Evolutionary conservation across 139 green algal species (phyloP).

Genomic region (Chlamydomonas incerta): DNA sequence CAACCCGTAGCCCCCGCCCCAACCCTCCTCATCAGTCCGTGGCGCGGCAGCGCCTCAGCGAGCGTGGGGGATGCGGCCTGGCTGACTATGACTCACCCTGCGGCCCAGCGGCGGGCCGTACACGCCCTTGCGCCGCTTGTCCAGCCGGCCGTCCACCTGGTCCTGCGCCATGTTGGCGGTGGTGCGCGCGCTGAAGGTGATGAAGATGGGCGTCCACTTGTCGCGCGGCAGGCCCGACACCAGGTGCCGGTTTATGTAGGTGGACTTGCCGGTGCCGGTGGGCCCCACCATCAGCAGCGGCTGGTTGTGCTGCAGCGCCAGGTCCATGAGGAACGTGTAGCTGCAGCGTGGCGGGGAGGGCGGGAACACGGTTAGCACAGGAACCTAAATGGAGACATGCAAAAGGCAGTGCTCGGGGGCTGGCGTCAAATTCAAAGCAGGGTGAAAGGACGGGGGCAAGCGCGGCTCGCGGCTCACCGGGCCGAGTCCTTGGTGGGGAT

Average conservation of each 20-base stretch:
- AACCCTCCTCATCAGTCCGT: too few relatives aligned
- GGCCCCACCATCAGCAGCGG: constrained; percentile 79
- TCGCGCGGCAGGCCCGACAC: constrained; percentile 63
- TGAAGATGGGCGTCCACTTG: constrained; percentile 70
- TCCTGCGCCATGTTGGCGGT: constrained; percentile 80
- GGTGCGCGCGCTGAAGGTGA: constrained; percentile 78
- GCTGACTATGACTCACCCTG: constrained; percentile 3
- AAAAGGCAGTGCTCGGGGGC: too few relatives aligned
- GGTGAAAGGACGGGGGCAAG: too few relatives aligned
- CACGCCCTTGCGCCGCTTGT: constrained; percentile 82
- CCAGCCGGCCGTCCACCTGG: constrained; percentile 78
- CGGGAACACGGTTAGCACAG: too few relatives aligned
- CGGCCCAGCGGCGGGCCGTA: constrained; percentile 72
- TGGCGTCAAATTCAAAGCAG: too few relatives aligned
- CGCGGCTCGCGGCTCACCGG: too few relatives aligned
- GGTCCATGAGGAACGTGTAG: constrained; percentile 82
- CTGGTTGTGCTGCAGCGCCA: constrained; percentile 68
- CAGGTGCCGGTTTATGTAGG: constrained; percentile 67
- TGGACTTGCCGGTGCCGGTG: constrained; percentile 75
- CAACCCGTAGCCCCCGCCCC: too few relatives aligned
- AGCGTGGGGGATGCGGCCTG: too few relatives aligned
- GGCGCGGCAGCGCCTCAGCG: too few relatives aligned
- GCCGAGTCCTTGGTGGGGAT: constrained; percentile 77
- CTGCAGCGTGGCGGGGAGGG: constrained; percentile 17
- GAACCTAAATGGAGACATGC: too few relatives aligned